Percentiles rank a stretch among this genome's conserved stretches.
phyloP scores from a whole-genome alignment of 2,329 filamentous ascomycete species.

The Cladosporium sp. region DNA sequence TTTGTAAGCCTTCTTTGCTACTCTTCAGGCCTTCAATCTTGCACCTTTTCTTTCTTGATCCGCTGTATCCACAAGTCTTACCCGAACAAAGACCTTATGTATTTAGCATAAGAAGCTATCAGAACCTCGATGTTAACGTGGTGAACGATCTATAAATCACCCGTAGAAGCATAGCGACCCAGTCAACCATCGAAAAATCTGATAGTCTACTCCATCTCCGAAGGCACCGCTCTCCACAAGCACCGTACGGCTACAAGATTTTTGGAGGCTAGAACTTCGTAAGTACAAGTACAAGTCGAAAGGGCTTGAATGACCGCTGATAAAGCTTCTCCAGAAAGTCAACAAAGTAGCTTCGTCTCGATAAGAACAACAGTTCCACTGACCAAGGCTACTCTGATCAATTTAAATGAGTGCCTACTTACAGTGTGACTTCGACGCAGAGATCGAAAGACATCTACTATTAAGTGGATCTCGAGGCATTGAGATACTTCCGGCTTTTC shows the following conservation, averaged over 20 bases:
- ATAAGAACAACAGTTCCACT: not conserved
- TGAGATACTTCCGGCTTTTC: not conserved
- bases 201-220: slow-evolving; percentile 3
- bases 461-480: slow-evolving; percentile 2
- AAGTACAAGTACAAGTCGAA: slow-evolving; percentile 2
- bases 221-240: slow-evolving; percentile 5
- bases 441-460: slow-evolving; percentile 5
- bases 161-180: not conserved
- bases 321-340: not conserved
- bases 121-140: not conserved
- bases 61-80: not conserved
- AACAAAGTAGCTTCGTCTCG: not conserved
- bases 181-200: not conserved
- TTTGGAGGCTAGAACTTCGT: not conserved
- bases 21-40: not conserved
- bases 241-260: not conserved
- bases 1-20: slow-evolving; percentile 4
- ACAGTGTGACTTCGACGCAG: not conserved
- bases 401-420: not conserved
- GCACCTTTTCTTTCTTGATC: not conserved
- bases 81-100: not conserved
- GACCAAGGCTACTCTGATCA: not conserved
- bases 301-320: not conserved
- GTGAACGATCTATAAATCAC: not conserved
- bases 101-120: not conserved